A percentile compares a stretch with the other conserved stretches of the same genome.
phyloP scores from a whole-genome alignment of 2,329 filamentous ascomycete genomes.

The Leptographium flavum region DNA sequence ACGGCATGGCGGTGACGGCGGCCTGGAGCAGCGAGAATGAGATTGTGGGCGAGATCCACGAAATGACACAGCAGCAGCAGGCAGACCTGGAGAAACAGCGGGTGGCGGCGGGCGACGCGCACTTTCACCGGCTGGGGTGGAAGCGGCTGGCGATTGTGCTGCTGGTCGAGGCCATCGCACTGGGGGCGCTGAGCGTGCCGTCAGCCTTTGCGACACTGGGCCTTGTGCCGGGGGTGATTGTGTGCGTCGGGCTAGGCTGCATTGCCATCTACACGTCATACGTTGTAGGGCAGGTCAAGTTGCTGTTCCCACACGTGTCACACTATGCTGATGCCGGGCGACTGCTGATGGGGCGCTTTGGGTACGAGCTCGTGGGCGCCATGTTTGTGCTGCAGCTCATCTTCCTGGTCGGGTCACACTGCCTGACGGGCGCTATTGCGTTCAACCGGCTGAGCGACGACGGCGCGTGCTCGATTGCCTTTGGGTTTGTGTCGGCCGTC shows the following conservation, averaged over 20 bases:
- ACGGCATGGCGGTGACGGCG: too few species aligned
- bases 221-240: conserved; percentile 25
- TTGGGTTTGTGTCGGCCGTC: conserved; percentile 30
- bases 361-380: conserved; percentile 46
- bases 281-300: conserved; percentile 29
- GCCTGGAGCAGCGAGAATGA: neutral
- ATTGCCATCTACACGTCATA: conserved; percentile 26
- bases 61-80: neutral
- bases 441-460: conserved; percentile 50
- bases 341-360: conserved; percentile 44
- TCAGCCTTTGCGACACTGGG: conserved; percentile 37
- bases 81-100: conserved; percentile 6
- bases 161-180: conserved; percentile 42
- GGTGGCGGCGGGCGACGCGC: conserved; percentile 23
- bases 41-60: neutral
- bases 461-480: conserved; percentile 30
- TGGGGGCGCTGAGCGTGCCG: conserved; percentile 36
- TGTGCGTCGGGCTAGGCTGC: conserved; percentile 16
- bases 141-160: conserved; percentile 40
- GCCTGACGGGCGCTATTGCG: conserved; percentile 55
- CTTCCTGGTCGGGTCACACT: conserved; percentile 59
- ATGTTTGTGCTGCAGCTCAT: conserved; percentile 50
- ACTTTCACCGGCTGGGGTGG: conserved; percentile 41
- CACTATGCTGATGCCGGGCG: conserved; percentile 56
- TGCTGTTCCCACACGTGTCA: conserved; percentile 39